Evolutionary conservation across 2,329 filamentous ascomycete genomes (phyloP).

Genomic region (Graphiopsis chlorocephala): DNA sequence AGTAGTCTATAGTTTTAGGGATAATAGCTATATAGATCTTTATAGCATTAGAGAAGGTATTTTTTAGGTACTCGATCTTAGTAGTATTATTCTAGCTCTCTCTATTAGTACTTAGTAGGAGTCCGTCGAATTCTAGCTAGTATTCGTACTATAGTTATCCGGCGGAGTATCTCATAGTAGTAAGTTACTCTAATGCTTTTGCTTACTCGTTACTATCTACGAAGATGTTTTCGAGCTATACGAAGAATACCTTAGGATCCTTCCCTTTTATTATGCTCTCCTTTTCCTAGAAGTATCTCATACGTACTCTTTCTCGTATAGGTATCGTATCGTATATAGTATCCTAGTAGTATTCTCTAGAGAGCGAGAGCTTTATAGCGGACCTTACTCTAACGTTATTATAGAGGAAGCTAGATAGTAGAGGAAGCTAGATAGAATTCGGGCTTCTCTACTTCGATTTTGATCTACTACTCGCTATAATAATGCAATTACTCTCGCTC

Average conservation of each 20-base stretch:
- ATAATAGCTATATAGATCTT: no score
- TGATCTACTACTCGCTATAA: no score
- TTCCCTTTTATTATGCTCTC: neutral
- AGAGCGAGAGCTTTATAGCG: neutral
- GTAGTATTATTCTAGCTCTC: neutral
- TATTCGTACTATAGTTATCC: constrained; percentile 18
- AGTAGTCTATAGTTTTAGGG: no score
- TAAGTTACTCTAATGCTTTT: constrained; percentile 16
- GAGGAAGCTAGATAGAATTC: no score
- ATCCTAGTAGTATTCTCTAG: neutral
- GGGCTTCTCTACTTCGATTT: no score
- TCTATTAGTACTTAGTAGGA: neutral
- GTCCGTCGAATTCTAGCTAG: constrained; percentile 20
- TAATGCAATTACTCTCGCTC: no score
- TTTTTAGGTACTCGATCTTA: neutral
- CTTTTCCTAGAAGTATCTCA: neutral
- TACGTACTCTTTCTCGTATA: neutral
- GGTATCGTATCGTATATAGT: neutral
- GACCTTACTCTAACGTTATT: neutral
- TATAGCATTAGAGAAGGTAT: no score
- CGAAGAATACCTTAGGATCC: constrained; percentile 18
- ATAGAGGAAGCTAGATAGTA: no score
- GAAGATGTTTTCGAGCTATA: constrained; percentile 16
- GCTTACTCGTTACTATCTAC: constrained; percentile 18
- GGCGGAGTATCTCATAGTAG: constrained; percentile 2